phyloP scores from a whole-genome alignment of 2,329 filamentous ascomycete species.

The Pseudogymnoascus sp. region DNA sequence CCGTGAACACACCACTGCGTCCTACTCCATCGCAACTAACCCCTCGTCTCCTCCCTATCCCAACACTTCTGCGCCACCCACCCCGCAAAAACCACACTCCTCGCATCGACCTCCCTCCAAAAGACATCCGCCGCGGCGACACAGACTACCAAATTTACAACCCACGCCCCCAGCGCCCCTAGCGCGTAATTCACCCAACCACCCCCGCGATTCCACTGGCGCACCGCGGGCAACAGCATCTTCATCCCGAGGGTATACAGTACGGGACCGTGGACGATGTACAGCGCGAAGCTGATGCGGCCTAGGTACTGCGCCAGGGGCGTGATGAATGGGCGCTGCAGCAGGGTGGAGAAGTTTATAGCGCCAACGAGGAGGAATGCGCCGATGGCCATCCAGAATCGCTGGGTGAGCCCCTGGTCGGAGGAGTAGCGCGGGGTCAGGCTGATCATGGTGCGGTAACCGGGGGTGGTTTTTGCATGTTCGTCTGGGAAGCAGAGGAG shows the following conservation, averaged over 20 bases:
- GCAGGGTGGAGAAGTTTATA: slow-evolving; percentile 22
- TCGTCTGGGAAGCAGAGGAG: slow-evolving; percentile 12
- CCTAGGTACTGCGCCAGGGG: slow-evolving; percentile 52
- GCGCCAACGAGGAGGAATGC: slow-evolving; percentile 17
- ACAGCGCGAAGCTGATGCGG: slow-evolving; percentile 54
- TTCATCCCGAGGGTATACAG: slow-evolving; percentile 45
- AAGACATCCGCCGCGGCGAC: slow-evolving; percentile 51
- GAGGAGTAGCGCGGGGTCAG: not conserved
- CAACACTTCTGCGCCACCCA: slow-evolving; percentile 35
- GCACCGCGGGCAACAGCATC: slow-evolving; percentile 19
- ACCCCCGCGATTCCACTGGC: slow-evolving; percentile 16
- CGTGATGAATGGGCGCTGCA: slow-evolving; percentile 39
- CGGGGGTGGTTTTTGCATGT: slow-evolving; percentile 20
- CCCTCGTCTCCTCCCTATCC: not conserved
- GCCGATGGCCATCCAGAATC: slow-evolving; percentile 16
- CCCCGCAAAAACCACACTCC: slow-evolving; percentile 41
- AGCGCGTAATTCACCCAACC: slow-evolving; percentile 22
- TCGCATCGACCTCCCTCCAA: slow-evolving; percentile 48
- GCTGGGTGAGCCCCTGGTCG: not conserved
- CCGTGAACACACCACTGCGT: not conserved
- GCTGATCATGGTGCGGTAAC: not conserved
- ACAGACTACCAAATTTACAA: slow-evolving; percentile 37
- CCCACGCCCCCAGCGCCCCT: slow-evolving; percentile 30
- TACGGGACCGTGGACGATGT: slow-evolving; percentile 57
- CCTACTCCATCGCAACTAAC: not conserved